Evolutionary conservation across 495 filamentous ascomycete genomes (phyloP).

Genomic region (Trypethelium eluteriae): DNA sequence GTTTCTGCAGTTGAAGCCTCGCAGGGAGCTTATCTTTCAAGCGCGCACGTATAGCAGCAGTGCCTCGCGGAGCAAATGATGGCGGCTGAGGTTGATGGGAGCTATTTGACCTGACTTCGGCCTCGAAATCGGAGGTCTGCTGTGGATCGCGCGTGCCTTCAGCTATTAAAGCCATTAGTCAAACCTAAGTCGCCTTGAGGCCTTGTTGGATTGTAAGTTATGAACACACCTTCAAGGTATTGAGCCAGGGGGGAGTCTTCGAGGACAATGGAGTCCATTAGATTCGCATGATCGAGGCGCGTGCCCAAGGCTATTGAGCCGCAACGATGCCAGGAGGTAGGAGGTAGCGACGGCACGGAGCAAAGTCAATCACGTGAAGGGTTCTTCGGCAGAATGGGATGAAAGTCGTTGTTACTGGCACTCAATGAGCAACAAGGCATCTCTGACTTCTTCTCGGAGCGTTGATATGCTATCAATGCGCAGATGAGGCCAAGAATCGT

Average conservation of each 20-base stretch:
- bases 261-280: slow-evolving; percentile 88
- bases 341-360: neutral
- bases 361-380: neutral
- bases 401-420: too few species aligned
- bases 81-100: slow-evolving; percentile 6
- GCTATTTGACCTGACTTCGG: neutral
- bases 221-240: slow-evolving; percentile 76
- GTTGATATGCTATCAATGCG: too few species aligned
- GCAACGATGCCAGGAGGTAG: neutral
- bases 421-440: too few species aligned
- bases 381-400: too few species aligned
- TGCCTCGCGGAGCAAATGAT: slow-evolving; percentile 65
- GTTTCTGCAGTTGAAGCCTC: slow-evolving; percentile 50
- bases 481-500: too few species aligned
- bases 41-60: slow-evolving; percentile 56
- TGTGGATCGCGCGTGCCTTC: slow-evolving; percentile 20
- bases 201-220: neutral
- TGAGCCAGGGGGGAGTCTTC: slow-evolving; percentile 86
- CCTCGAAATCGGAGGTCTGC: neutral
- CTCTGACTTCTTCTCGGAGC: too few species aligned
- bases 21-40: slow-evolving; percentile 59
- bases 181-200: neutral
- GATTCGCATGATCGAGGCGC: slow-evolving; percentile 37
- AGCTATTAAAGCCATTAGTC: slow-evolving; percentile 11
- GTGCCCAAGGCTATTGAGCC: slow-evolving; percentile 14